Base-by-base conservation (phyloP, 805 yeast species). In the Debaryomyces hansenii region DNA sequence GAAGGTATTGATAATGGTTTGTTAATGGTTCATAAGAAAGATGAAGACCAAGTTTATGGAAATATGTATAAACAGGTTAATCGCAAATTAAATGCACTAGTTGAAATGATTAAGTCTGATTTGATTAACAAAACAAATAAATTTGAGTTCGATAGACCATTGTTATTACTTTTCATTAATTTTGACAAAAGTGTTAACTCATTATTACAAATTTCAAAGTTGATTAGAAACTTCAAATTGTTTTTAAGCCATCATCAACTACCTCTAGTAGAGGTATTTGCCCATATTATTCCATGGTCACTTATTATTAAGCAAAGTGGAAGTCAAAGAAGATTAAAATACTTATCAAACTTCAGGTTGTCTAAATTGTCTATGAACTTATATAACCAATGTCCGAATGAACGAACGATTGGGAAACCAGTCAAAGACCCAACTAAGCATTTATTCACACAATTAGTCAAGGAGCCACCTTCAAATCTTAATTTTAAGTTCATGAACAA, bases 361-460 rank as follows among this genome's bases (percentile, higher is more conserved):
- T 64, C 77, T 2, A 73, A 69, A 41, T 46, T 84, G 3, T 71
- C 86, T 6, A 61, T 83, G 54, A 71, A 75, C 16, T 64, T 86
- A 2, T 87, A 84, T 63, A 84, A 84, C 56, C 66, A 75, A 39
- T 71, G 87, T 48, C 84, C 84, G 1, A 56, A 64, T 33, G 29
- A 21, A n/a, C 20, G 20, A 11, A 11, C 28, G n/a, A 39, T 18
- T 16, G 53, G 47, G 4, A 40, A 50, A 32, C 45, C 49, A n/a
- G 47, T 51, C n/a, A 51, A 47, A 15, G 52, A 50, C 4, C 32
- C 49, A 20, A 46, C 53, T 7, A 54, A 42, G 20, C 44, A 48
- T 4, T 42, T 63, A 18, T 70, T 54, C 44, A 61, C 76, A 1
- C 67, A 67, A 24, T 53, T 72, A 20, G 69, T 67, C 15, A 62